These are phyloP conservation scores for Ensete ventricosum DNA, from an alignment of 176 grass and related monocot species.

Conservation along the genomic window DNA sequence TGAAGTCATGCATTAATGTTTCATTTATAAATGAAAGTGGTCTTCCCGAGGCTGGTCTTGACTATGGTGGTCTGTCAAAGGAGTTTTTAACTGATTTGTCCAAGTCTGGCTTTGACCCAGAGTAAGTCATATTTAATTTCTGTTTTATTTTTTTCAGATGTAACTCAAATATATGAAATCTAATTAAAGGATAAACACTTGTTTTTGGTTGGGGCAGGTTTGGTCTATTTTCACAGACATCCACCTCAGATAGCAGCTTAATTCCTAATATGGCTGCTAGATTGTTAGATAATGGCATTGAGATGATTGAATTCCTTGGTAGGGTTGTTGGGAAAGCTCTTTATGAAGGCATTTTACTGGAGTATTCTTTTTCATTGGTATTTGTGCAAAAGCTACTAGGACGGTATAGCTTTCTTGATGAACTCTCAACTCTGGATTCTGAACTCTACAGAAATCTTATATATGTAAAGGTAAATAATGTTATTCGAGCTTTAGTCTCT, in stretches of 20 bases:
- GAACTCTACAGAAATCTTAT: conserved; percentile 92
- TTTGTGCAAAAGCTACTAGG: conserved; percentile 96
- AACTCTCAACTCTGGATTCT: conserved; percentile 84
- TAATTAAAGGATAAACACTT: conserved; percentile 4
- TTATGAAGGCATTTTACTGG: conserved; percentile 94
- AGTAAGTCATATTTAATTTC: conserved; percentile 35
- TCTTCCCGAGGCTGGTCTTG: conserved; percentile 96
- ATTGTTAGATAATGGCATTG: conserved; percentile 72
- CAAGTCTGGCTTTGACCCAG: conserved; percentile 75
- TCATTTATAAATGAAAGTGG: conserved; percentile 95
- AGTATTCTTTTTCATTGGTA: conserved; percentile 90
- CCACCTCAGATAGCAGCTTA: conserved; percentile 65
- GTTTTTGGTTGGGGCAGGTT: conserved; percentile 43
- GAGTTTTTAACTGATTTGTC: conserved; percentile 96
- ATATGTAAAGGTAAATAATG: conserved; percentile 62
- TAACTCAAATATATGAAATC: neutral
- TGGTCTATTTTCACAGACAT: conserved; percentile 83
- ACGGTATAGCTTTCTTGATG: conserved; percentile 89
- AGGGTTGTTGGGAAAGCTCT: conserved; percentile 94
- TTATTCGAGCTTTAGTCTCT: neutral
- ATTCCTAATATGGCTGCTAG: conserved; percentile 86
- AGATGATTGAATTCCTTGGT: conserved; percentile 96
- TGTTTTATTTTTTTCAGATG: neutral
- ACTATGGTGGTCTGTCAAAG: conserved; percentile 92
- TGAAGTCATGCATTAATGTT: conserved; percentile 84